Percentiles rank a stretch among this genome's conserved stretches.
phyloP scores from a whole-genome alignment of 2,329 filamentous ascomycete species.

The Aspergillus sp. region DNA sequence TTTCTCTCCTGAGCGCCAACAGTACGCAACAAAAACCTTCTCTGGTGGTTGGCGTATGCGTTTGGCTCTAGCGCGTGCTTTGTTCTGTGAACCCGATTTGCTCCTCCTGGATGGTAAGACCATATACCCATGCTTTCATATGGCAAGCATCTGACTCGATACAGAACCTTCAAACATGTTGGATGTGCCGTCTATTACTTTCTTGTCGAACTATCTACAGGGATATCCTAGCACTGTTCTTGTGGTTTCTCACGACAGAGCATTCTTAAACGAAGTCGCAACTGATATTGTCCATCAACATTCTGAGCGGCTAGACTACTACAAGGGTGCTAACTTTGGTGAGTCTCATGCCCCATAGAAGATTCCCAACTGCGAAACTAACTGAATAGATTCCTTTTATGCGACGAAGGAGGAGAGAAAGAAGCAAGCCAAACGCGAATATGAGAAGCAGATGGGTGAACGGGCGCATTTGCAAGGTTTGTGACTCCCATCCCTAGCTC shows the following conservation, averaged over 20 bases:
- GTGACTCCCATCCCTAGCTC: constrained; percentile 8
- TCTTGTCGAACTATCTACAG: constrained; percentile 94
- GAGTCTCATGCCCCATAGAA: constrained; percentile 19
- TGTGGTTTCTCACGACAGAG: constrained; percentile 97
- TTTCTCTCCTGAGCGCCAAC: constrained; percentile 90
- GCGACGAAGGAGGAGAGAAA: constrained; percentile 94
- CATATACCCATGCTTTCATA: neutral
- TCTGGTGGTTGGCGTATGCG: constrained; percentile 99
- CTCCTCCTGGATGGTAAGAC: constrained; percentile 74
- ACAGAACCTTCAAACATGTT: constrained; percentile 98
- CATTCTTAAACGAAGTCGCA: constrained; percentile 98
- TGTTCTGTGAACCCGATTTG: constrained; percentile 97
- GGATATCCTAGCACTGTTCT: constrained; percentile 90
- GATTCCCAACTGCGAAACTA: neutral
- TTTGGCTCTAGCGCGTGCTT: constrained; percentile 85
- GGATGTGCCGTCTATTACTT: constrained; percentile 99
- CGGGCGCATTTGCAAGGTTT: constrained; percentile 80
- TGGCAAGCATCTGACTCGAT: constrained; percentile 18
- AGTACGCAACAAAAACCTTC: constrained; percentile 93
- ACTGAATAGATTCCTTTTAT: constrained; percentile 76
- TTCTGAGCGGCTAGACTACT: constrained; percentile 95
- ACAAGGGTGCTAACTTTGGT: constrained; percentile 91
- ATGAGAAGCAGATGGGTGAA: constrained; percentile 96
- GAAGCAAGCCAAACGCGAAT: constrained; percentile 95
- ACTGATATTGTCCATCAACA: constrained; percentile 99